Evolutionary conservation across 148 eudicot genomes (phyloP).

Genomic region (Chenopodium album): DNA sequence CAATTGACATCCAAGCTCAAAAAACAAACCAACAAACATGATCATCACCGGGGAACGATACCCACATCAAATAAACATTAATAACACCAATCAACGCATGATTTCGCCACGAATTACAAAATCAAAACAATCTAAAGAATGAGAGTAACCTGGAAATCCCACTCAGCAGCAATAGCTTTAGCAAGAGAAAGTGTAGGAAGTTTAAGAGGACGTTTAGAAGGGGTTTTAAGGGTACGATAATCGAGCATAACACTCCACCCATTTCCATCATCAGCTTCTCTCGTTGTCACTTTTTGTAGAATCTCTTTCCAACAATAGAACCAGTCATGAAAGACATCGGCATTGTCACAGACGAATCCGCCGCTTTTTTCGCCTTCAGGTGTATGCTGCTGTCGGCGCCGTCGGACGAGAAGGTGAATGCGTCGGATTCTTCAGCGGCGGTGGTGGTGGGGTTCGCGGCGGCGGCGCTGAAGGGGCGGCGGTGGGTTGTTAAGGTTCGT

Average conservation of each 20-base stretch:
- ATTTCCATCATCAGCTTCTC: constrained; percentile 79
- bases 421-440: constrained; percentile 36
- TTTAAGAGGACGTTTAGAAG: constrained; percentile 69
- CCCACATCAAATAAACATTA: too few relatives aligned
- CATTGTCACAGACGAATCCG: constrained; percentile 69
- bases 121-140: background rate
- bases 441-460: constrained; percentile 6
- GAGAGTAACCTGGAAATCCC: constrained; percentile 74
- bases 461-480: constrained; percentile 30
- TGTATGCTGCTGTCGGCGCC: constrained; percentile 31
- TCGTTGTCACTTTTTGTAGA: constrained; percentile 72
- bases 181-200: constrained; percentile 74
- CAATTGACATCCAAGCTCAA: background rate
- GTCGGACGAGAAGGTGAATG: constrained; percentile 45
- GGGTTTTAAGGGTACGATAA: constrained; percentile 83
- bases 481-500: constrained; percentile 28
- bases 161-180: constrained; percentile 85
- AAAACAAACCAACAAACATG: background rate
- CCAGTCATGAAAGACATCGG: constrained; percentile 92
- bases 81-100: background rate
- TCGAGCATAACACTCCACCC: constrained; percentile 93
- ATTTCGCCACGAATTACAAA: background rate
- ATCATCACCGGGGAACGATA: background rate
- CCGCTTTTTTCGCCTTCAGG: constrained; percentile 35
- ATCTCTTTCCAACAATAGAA: constrained; percentile 77